Conservation (phyloP, 148 eudicot genomes). For the Cornus kousa region DNA sequence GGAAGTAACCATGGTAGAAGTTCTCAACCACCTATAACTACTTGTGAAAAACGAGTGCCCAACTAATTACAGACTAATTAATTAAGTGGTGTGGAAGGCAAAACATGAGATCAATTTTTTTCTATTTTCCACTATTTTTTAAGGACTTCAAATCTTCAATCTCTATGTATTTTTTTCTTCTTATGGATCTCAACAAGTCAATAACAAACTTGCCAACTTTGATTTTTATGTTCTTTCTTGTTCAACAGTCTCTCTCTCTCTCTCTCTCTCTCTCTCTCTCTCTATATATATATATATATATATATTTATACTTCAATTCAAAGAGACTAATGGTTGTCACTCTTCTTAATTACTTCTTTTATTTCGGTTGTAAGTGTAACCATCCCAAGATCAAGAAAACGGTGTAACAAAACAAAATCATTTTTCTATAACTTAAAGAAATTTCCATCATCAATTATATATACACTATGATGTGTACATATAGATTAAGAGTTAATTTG, state of each 20-base stretch:
- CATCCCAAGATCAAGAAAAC: background rate
- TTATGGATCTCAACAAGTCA: background rate
- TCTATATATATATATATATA: background rate
- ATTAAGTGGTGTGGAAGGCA: no score
- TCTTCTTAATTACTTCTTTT: background rate
- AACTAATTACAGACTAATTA: background rate
- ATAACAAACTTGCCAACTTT: slow-evolving; percentile 9
- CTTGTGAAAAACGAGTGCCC: slow-evolving; percentile 9
- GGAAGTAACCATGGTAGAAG: background rate
- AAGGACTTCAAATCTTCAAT: background rate
- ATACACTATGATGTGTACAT: background rate
- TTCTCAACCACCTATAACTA: slow-evolving; percentile 12
- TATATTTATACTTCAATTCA: background rate
- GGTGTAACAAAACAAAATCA: background rate
- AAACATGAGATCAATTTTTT: background rate
- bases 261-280: background rate
- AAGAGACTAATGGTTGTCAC: background rate
- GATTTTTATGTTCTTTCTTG: background rate
- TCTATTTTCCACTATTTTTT: background rate
- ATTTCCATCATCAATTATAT: background rate
- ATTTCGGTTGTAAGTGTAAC: background rate
- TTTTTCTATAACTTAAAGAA: background rate
- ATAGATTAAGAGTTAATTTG: no score
- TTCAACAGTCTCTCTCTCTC: background rate
- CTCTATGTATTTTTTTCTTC: background rate